These are phyloP conservation scores for Syncephalastrum contaminatum DNA, from an alignment of 371 early-diverging fungal genomes.

Conservation along the genomic window DNA sequence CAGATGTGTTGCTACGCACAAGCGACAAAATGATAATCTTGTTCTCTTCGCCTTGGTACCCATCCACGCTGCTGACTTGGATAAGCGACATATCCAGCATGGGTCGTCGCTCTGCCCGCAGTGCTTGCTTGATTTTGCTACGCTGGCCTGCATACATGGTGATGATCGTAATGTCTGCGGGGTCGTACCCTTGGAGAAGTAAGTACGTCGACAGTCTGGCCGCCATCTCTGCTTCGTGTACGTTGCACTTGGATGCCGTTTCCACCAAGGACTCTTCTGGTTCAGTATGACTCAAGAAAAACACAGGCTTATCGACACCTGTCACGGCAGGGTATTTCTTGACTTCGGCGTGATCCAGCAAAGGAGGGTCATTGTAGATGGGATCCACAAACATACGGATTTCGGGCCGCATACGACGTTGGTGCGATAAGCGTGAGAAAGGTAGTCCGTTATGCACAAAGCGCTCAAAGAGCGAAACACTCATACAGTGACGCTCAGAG, in stretches of 20 bases:
- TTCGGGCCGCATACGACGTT: constrained; percentile 76
- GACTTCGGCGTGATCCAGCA: constrained; percentile 52
- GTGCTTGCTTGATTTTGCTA: constrained; percentile 29
- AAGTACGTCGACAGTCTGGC: constrained; percentile 54
- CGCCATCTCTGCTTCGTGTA: constrained; percentile 60
- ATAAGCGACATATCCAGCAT: constrained; percentile 32
- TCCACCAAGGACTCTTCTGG: constrained; percentile 40
- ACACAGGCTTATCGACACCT: constrained; percentile 61
- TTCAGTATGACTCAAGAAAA: constrained; percentile 55
- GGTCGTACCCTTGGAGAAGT: constrained; percentile 50
- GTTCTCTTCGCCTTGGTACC: constrained; percentile 79
- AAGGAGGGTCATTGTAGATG: constrained; percentile 51
- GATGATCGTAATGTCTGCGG: constrained; percentile 55
- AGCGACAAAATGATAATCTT: constrained; percentile 74
- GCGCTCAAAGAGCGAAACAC: constrained; percentile 72
- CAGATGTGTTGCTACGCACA: constrained; percentile 58
- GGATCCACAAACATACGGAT: constrained; percentile 60
- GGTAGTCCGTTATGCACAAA: constrained; percentile 54
- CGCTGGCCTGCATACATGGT: constrained; percentile 67
- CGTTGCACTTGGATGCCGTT: constrained; percentile 58
- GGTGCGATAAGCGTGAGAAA: constrained; percentile 51
- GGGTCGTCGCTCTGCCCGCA: constrained; percentile 32
- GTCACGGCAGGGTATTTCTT: constrained; percentile 44
- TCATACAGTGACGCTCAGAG: constrained; percentile 47
- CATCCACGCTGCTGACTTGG: constrained; percentile 73